Percentiles rank a stretch among this genome's conserved stretches.
These are phyloP conservation scores for Penicillium ucsense DNA, from an alignment of 495 filamentous ascomycete genomes.

Conservation along the genomic window DNA sequence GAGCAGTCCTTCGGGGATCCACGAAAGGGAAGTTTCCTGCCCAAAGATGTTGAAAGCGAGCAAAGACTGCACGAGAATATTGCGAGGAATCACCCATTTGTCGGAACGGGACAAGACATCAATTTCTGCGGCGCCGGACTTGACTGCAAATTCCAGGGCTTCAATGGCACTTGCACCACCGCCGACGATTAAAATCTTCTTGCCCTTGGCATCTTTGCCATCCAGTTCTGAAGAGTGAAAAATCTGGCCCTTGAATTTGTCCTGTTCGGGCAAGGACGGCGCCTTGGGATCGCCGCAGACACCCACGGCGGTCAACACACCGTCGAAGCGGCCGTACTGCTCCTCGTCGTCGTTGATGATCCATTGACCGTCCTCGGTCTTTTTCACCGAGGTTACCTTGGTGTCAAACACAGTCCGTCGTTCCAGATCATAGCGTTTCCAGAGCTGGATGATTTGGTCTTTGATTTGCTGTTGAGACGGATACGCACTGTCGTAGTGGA, in stretches of 20 bases:
- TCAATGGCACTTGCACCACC: constrained; percentile 78
- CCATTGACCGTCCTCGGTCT: constrained; percentile 63
- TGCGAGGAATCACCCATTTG: constrained; percentile 85
- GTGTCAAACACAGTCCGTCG: constrained; percentile 62
- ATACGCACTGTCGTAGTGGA: constrained; percentile 64
- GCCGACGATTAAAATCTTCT: constrained; percentile 66
- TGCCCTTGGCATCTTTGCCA: constrained; percentile 58
- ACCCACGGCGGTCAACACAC: constrained; percentile 65
- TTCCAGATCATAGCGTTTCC: constrained; percentile 67
- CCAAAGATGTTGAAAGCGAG: constrained; percentile 73
- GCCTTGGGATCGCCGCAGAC: constrained; percentile 72
- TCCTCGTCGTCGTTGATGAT: constrained; percentile 69
- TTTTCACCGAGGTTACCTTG: constrained; percentile 54
- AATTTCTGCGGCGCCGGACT: constrained; percentile 54
- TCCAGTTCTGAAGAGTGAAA: constrained; percentile 67
- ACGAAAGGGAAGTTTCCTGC: constrained; percentile 61
- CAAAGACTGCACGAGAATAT: constrained; percentile 61
- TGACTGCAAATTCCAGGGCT: constrained; percentile 69
- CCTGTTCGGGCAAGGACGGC: constrained; percentile 54
- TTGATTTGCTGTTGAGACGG: constrained; percentile 66
- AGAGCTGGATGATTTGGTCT: constrained; percentile 57
- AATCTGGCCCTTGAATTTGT: constrained; percentile 56
- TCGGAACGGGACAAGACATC: constrained; percentile 69
- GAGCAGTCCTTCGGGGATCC: constrained; percentile 67
- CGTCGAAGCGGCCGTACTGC: constrained; percentile 62